Percentiles rank a stretch among this genome's conserved stretches.
Conservation (phyloP, 139 green algal genomes). For the Helicosporidium sp. region DNA sequence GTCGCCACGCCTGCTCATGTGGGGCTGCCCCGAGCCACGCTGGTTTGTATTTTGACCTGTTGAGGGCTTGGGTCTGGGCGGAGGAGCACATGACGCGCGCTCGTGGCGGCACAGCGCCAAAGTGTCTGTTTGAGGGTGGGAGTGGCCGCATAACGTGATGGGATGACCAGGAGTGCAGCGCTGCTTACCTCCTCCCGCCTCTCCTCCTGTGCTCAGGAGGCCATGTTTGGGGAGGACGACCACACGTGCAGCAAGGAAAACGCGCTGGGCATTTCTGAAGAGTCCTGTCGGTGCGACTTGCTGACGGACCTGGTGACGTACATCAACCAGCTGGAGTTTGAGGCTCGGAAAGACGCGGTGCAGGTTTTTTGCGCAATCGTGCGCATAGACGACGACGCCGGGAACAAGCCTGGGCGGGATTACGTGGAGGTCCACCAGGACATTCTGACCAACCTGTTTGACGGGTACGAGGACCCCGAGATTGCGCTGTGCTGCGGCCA, state of each 20-base stretch:
- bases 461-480: conserved; percentile 44
- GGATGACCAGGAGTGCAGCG: too few species aligned
- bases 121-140: too few species aligned
- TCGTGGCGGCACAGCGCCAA: too few species aligned
- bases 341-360: conserved; percentile 61
- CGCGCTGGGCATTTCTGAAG: conserved; percentile 31
- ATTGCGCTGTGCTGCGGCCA: conserved; percentile 62
- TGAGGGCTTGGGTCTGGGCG: too few species aligned
- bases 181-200: neutral
- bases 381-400: conserved; percentile 37
- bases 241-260: conserved; percentile 34
- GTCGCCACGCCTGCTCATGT: too few species aligned
- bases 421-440: conserved; percentile 41
- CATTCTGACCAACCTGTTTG: conserved; percentile 46
- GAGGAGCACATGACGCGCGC: too few species aligned
- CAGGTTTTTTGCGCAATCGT: conserved; percentile 50
- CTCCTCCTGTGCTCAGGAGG: conserved; percentile 10
- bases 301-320: conserved; percentile 36
- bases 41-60: too few species aligned
- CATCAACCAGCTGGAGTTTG: conserved; percentile 60
- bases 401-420: conserved; percentile 28
- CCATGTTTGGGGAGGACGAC: conserved; percentile 49
- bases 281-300: conserved; percentile 34
- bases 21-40: too few species aligned
- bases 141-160: too few species aligned